These are phyloP conservation scores for Anthracocystis setariae DNA, from an alignment of 1,284 basidiomycete species.

Conservation along the genomic window DNA sequence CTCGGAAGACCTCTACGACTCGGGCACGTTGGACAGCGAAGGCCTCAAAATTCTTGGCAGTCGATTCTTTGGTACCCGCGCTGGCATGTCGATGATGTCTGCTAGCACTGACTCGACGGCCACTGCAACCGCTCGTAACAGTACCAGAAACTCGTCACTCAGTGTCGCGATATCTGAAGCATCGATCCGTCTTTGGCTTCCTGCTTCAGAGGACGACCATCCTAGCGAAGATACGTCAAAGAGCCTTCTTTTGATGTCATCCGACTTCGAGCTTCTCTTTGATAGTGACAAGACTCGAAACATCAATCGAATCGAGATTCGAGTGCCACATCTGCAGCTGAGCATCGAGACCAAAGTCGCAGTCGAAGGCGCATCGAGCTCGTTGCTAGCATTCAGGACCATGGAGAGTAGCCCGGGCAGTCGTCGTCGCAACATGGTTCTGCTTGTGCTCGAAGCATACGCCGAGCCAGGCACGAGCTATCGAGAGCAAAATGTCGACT, in stretches of 20 bases:
- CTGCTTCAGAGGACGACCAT: neutral
- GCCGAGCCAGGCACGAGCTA: constrained; percentile 75
- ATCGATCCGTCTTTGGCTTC: constrained; percentile 35
- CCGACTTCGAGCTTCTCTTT: constrained; percentile 31
- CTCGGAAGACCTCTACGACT: constrained; percentile 21
- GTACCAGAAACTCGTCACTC: constrained; percentile 26
- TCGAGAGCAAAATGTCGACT: constrained; percentile 79
- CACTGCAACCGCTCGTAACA: constrained; percentile 27
- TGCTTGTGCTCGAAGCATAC: constrained; percentile 77
- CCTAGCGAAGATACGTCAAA: constrained; percentile 1
- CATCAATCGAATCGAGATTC: constrained; percentile 27
- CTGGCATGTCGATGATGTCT: constrained; percentile 46
- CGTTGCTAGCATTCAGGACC: constrained; percentile 28
- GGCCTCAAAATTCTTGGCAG: constrained; percentile 53
- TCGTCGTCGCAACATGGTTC: constrained; percentile 70
- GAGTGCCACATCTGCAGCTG: constrained; percentile 30
- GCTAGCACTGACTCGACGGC: constrained; percentile 47
- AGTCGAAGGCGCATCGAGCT: constrained; percentile 14
- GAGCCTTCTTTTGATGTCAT: constrained; percentile 26
- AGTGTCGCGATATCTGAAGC: constrained; percentile 24
- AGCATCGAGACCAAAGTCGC: constrained; percentile 16
- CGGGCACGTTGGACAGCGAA: constrained; percentile 33
- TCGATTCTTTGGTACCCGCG: constrained; percentile 53
- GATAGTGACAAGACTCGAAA: constrained; percentile 40
- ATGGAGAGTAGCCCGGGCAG: constrained; percentile 27